phyloP scores from a whole-genome alignment of 495 filamentous ascomycete species.

The Echria macrotheca region DNA sequence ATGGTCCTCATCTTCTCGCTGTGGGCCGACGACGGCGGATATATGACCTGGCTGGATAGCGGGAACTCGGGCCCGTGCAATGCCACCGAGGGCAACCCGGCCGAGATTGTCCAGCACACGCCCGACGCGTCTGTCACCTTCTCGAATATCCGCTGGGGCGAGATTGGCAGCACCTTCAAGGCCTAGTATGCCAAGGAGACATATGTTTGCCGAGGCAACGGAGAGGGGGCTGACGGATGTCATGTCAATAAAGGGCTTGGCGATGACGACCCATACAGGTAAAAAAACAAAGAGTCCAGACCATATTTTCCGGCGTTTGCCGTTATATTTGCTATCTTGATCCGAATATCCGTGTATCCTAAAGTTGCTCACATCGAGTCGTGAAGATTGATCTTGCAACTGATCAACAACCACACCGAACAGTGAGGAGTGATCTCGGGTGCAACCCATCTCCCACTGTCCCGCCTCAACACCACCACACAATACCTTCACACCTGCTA shows the following conservation, averaged over 20 bases:
- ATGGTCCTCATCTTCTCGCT: conserved; percentile 60
- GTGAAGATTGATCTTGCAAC: background rate
- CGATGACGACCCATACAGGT: too few species aligned
- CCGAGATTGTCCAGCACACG: conserved; percentile 39
- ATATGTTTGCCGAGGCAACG: too few species aligned
- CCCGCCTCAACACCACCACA: too few species aligned
- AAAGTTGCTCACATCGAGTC: background rate
- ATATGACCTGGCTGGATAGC: conserved; percentile 61
- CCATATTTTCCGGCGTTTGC: background rate
- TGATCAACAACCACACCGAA: background rate
- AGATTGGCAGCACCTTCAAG: conserved; percentile 51
- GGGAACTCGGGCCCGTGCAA: conserved; percentile 54
- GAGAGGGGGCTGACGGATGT: too few species aligned
- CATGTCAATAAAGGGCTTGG: too few species aligned
- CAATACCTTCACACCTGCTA: too few species aligned
- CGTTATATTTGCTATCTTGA: background rate
- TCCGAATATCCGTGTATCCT: background rate
- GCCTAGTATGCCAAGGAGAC: background rate
- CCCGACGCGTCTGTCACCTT: conserved; percentile 49
- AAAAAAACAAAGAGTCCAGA: too few species aligned
- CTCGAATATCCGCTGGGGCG: conserved; percentile 59
- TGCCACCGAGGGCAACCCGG: conserved; percentile 45
- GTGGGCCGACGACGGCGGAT: conserved; percentile 52
- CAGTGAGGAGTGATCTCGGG: too few species aligned
- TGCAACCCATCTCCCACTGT: too few species aligned